These are phyloP conservation scores for Aspergillus bridgeri DNA, from an alignment of 495 filamentous ascomycete genomes.

Conservation along the genomic window DNA sequence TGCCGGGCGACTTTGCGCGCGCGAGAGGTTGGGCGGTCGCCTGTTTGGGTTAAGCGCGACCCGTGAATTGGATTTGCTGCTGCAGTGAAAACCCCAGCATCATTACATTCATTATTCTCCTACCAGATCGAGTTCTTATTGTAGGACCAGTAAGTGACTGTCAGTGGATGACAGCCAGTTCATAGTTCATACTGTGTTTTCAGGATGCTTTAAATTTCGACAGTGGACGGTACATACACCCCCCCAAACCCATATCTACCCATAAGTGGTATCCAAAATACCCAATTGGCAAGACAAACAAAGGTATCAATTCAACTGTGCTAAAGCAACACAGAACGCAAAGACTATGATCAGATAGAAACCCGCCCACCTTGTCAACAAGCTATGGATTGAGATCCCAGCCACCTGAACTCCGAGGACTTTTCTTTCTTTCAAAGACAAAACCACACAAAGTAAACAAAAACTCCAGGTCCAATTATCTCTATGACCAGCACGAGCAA, in stretches of 20 bases:
- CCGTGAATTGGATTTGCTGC: background rate
- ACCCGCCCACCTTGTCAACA: background rate
- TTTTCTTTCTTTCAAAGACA: constrained; percentile 10
- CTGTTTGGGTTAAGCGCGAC: constrained; percentile 18
- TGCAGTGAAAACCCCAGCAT: background rate
- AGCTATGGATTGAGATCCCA: constrained; percentile 9
- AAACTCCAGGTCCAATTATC: constrained; percentile 28
- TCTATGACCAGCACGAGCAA: constrained; percentile 42
- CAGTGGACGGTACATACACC: background rate
- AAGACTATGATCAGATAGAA: background rate
- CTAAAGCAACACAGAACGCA: background rate
- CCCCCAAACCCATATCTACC: background rate
- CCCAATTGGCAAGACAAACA: background rate
- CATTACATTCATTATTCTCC: background rate
- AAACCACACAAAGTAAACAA: background rate
- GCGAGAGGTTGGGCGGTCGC: constrained; percentile 18
- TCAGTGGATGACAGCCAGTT: too few relatives aligned
- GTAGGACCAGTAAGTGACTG: background rate
- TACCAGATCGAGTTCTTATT: too few relatives aligned
- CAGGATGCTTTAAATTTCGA: background rate
- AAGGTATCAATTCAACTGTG: constrained; percentile 3
- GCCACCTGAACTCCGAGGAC: constrained; percentile 17
- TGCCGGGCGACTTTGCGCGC: constrained; percentile 21
- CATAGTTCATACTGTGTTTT: background rate
- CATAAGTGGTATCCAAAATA: background rate